Evolutionary conservation across 2,329 filamentous ascomycete species (phyloP), one percentile per base, ranked within the genome.

Genomic region (Trichoderma afroharzianum): DNA sequence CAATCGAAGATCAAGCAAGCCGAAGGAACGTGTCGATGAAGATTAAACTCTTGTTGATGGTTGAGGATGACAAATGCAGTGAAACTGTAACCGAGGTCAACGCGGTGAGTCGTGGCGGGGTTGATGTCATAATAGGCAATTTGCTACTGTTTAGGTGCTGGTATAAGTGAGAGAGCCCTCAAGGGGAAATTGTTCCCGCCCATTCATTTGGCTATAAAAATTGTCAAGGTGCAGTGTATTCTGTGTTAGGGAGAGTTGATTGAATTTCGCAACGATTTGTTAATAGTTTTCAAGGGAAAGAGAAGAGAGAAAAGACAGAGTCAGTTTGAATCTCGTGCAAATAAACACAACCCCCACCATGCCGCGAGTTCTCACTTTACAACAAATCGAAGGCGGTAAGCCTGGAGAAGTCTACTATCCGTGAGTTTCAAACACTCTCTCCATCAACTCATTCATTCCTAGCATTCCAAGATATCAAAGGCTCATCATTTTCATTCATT

Each of bases 361-460:
- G 87, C 84, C 87, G 70, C 81, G 83, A 58, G 86, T 87, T 71
- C 87, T 94, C 69, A 87, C 87, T 30, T 85, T 95, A 74, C 86
- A 90, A 77, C 87, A 93, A 75, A 84, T 92, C 66, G 91, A 94
- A 75, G 93, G 77, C 63, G 81, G 92, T 76, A 95, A 95, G 83
- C 94, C 94, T 9, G 94, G 94, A 71, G 85, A 95, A 81, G 95
- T 97, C 74, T 97, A 95, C 83, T 94, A 95, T 77, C 92, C 92
- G 88, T 91, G 79, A 79, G 86, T 12, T 30, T 74, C 75, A 21
- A 59, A 68, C 76, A 1, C 6, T 7, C 12, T 1, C 26, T 28
- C 8, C 32, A 30, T 14, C 28, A 7, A 21, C 12, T 21, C 9
- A 6, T 14, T 4, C 4, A 33, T 14, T 8, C 4, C 18, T 2